Conservation (phyloP, 768 basidiomycete species). For the Leccinum longicurvipes region DNA sequence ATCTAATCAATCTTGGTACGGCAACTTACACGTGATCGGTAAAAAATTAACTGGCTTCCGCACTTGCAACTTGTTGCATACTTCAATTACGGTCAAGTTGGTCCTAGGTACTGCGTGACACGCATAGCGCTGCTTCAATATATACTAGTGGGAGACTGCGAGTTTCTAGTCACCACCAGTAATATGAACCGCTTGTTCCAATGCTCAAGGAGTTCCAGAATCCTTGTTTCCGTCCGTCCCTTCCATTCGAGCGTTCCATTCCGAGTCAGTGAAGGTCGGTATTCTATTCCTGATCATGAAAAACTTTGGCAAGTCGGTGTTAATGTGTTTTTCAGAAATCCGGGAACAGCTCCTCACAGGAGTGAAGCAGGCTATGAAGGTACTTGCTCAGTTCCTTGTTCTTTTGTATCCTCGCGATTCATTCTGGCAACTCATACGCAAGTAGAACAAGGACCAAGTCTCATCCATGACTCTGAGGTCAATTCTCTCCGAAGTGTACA, state of each 20-base stretch:
- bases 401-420: neutral
- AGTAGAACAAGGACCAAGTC: conserved; percentile 53
- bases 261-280: conserved; percentile 20
- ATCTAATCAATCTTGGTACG: neutral
- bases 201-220: conserved; percentile 12
- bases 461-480: conserved; percentile 62
- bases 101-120: too few species aligned
- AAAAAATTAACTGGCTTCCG: neutral
- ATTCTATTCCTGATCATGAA: neutral
- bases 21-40: neutral
- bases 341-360: conserved; percentile 49
- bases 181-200: conserved; percentile 13
- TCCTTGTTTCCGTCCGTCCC: neutral
- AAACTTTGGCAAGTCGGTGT: neutral
- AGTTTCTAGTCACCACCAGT: neutral
- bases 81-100: too few species aligned
- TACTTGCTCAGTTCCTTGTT: conserved; percentile 23
- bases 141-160: neutral
- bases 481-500: conserved; percentile 65
- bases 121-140: neutral
- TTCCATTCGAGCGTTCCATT: conserved; percentile 15
- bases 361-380: conserved; percentile 71
- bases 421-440: conserved; percentile 1
- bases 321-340: conserved; percentile 39
- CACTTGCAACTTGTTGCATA: too few species aligned